Conservation (phyloP, 2,329 filamentous ascomycete species). For the Apiospora marii region DNA sequence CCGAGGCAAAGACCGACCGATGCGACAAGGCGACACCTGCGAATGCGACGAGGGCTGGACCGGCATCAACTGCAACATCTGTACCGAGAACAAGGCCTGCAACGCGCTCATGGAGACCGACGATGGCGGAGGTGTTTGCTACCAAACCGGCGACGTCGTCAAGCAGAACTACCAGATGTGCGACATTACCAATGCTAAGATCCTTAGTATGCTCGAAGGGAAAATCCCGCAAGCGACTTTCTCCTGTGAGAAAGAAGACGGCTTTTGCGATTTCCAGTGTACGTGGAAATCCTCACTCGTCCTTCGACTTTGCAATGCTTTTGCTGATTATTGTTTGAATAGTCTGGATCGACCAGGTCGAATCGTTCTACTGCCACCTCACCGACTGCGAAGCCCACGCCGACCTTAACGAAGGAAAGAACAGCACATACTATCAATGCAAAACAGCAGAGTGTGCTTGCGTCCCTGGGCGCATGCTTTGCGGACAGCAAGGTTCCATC, state of each 20-base stretch:
- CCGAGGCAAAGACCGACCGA: conserved; percentile 79
- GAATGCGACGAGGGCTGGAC: conserved; percentile 93
- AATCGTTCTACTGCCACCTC: conserved; percentile 96
- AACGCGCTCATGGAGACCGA: conserved; percentile 85
- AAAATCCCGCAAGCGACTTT: conserved; percentile 95
- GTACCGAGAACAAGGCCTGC: conserved; percentile 82
- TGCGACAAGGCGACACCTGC: conserved; percentile 76
- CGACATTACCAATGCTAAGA: conserved; percentile 95
- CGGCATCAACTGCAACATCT: conserved; percentile 98
- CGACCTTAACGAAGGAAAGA: conserved; percentile 73
- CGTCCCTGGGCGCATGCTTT: conserved; percentile 91
- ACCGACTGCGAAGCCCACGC: conserved; percentile 79
- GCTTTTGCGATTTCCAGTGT: conserved; percentile 95
- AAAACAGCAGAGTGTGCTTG: conserved; percentile 86
- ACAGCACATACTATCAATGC: conserved; percentile 86
- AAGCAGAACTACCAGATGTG: conserved; percentile 98
- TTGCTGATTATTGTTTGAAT: conserved; percentile 21
- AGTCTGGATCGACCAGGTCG: conserved; percentile 94
- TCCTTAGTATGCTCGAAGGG: conserved; percentile 83
- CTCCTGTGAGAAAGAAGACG: conserved; percentile 78
- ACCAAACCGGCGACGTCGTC: conserved; percentile 87
- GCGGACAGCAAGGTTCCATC: conserved; percentile 88
- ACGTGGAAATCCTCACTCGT: conserved; percentile 43
- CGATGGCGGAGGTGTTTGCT: conserved; percentile 84
- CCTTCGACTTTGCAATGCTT: background rate